Evolutionary conservation across 164 flowering plant genomes (phyloP), one percentile per base, ranked within the genome.

Genomic region (Hamamelis virginiana): DNA sequence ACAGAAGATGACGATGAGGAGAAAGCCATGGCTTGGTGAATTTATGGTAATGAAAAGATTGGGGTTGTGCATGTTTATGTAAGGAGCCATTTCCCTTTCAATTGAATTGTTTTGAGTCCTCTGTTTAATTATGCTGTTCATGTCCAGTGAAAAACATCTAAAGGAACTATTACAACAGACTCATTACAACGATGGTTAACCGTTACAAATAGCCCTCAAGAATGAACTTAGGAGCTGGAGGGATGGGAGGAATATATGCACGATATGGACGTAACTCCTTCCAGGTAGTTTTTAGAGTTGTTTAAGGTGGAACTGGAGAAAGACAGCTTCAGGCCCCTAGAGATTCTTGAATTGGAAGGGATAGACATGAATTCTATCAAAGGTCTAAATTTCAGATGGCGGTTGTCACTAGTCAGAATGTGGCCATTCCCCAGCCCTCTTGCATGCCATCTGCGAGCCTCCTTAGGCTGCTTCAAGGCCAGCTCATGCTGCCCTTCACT

Each of bases 201-300:
- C n/a, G n/a, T n/a, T n/a, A n/a, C n/a, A n/a, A n/a, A n/a, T n/a
- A n/a, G n/a, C 27, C n/a, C n/a, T n/a, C n/a, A n/a, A n/a, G n/a
- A n/a, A n/a, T n/a, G n/a, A n/a, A n/a, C n/a, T n/a, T n/a, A n/a
- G n/a, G n/a, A n/a, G n/a, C n/a, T n/a, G n/a, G n/a, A n/a, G n/a
- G n/a, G 14, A 14, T 15, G 25, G 25, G 28, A 55, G 12, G 43
- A 66, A 0, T 15, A 66, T 66, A 69, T 25, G 78, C 74, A 80
- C 19, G 84, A 83, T 50, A 75, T 47, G 23, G 87, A 84, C 86
- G 18, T 71, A 44, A 43, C 87, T 83, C 88, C 88, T 74, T 73
- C 77, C 78, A 15, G 59, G 75, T 74, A 72, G 67, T 73, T 77
- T 72, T 78, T 70, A 18, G 27, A 72, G 80, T 65, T 33, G 81